These are phyloP conservation scores for Pochonia chlamydosporia DNA, from an alignment of 2,329 filamentous ascomycete species.

Conservation along the genomic window DNA sequence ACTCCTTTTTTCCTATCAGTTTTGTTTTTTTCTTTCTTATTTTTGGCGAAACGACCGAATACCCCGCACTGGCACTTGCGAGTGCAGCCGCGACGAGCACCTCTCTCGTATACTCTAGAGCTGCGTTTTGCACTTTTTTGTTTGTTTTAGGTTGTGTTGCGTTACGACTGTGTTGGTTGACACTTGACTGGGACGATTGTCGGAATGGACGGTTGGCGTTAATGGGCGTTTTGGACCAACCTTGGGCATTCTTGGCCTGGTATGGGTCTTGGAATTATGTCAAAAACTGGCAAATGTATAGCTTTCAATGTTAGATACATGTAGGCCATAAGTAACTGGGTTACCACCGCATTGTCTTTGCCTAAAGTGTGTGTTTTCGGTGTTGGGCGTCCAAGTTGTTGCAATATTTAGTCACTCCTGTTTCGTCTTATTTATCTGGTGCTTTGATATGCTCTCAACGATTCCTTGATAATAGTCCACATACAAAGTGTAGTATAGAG, in stretches of 20 bases:
- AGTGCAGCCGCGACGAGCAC: slow-evolving; percentile 2
- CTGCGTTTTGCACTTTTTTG: not conserved
- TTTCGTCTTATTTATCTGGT: too few species aligned
- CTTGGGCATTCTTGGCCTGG: not conserved
- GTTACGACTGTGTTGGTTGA: too few species aligned
- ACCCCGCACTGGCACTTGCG: slow-evolving; percentile 7
- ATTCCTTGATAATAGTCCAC: too few species aligned
- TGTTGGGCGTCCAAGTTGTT: too few species aligned
- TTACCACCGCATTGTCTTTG: too few species aligned
- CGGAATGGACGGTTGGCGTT: not conserved
- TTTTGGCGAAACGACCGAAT: slow-evolving; percentile 3
- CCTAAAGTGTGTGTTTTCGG: too few species aligned
- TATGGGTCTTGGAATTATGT: not conserved
- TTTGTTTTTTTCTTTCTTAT: not conserved
- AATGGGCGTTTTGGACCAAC: not conserved
- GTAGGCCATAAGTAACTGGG: not conserved
- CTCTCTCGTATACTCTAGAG: not conserved
- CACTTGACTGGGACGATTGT: not conserved
- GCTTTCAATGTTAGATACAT: not conserved
- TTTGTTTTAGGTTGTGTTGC: too few species aligned
- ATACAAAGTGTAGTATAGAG: too few species aligned
- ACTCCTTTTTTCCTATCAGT: not conserved
- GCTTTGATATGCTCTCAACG: too few species aligned
- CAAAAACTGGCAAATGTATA: not conserved
- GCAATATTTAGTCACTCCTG: too few species aligned